Evolutionary conservation across 2,329 filamentous ascomycete genomes (phyloP), one percentile per base, ranked within the genome.

Genomic region (Byssochlamys sp.): DNA sequence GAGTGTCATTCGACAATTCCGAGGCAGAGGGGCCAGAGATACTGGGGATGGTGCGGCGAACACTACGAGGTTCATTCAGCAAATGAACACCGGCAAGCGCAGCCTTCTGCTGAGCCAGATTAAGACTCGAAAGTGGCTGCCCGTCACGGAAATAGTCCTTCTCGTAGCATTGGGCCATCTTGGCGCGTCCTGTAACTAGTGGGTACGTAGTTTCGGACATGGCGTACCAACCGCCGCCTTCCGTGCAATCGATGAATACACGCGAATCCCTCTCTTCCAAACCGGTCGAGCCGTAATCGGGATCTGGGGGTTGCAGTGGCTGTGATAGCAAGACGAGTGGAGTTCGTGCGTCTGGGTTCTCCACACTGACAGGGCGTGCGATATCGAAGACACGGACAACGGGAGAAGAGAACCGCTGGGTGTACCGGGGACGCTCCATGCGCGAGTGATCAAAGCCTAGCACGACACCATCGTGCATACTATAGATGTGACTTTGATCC

Each of bases 321-420:
- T 97, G 94, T 1, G 92, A 90, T 3, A 99, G 83, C 10, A 95
- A 80, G 14, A 96, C 84, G 2, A 97, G 81, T 25, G 92, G 85
- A 0, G 87, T 84, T 59, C 69, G 68, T 12, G 66, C 64, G 48
- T 91, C 87, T 49, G 80, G 83, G 2, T 78, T 74, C 52, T 88
- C 82, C 10, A 84, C 81, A 60, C 85, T 84, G 64, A 84, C 80
- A 1, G 90, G 89, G 28, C 89, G 84, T 49, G 88, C 89, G 24
- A 96, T 84, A 67, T 96, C 91, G 64, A 95, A 96, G 0, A 96
- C 90, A 33, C 90, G 85, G 31, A 88, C 90, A 2, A 96, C 90
- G 0, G 91, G 90, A 1, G 86, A 85, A 0, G 84, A 77, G 57
- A 95, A 84, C 52, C 85, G 84, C 63, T 88, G 83, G 9, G 81